Evolutionary conservation across 257 asterid species (phyloP), one percentile per base, ranked within the genome.

Genomic region (Linderniella brevidens): DNA sequence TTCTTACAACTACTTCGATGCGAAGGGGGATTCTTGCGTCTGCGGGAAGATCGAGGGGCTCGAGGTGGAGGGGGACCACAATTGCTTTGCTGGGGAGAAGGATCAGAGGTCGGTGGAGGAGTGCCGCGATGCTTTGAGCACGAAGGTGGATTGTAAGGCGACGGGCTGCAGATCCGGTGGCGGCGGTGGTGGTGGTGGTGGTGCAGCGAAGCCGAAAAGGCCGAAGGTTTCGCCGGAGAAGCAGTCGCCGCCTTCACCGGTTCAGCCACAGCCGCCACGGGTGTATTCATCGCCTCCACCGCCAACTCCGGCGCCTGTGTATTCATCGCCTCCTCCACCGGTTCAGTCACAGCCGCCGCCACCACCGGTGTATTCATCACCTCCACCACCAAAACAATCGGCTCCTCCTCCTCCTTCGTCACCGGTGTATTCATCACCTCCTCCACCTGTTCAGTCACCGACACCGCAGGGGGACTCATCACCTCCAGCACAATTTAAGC

Each of bases 1-100:
- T 42, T 69, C 78, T 0, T 41, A 8, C 20, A 79, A 86, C 48
- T 86, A 70, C 37, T 86, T 81, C 9, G 80, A 81, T 0, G 50
- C 43, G 0, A 67, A 64, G 43, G 56, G 52, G 10, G 52, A 51
- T 0, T 46, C 50, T 29, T 73, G 80, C 50, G 37, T 3, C 18
- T 14, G 56, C 11, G 12, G 54, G 9, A 58, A 59, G 9, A 0
- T 69, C 11, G 58, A 64, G 0, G 68, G 46, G 9, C 43, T 73
- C n/a, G 40, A 16, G 0, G 15, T 82, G 0, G 64, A 75, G 4
- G 73, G 64, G n/a, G 46, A 58, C n/a, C 53, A 55, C n/a, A 82
- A 87, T 38, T 82, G 97, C 57, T 49, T 87, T 5, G 54, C 48
- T 0, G 57, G 55, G 1, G 73, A 41, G 32, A 47, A 58, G 0